Evolutionary conservation across 495 filamentous ascomycete genomes (phyloP), one percentile per base, ranked within the genome.

Genomic region (Podospora sp.): DNA sequence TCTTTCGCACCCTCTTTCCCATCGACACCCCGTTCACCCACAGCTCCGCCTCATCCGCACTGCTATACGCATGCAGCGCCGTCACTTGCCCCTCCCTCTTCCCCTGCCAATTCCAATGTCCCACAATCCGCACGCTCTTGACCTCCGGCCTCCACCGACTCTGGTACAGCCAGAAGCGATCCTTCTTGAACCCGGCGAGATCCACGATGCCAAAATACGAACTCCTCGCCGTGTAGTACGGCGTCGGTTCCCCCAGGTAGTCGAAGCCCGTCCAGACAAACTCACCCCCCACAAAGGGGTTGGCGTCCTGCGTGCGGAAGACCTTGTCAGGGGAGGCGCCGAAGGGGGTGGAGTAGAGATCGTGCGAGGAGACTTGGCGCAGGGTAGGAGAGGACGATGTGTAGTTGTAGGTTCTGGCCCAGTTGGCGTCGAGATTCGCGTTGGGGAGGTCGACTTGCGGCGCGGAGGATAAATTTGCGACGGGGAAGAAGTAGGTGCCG

Each of bases 221-320:
- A 62, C 81, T 84, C 6, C 82, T 77, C 6, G 80, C 70, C 1
- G 66, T 63, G 63, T 78, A 71, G 65, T 76, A 83, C 0, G 82
- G 83, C 24, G 81, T 80, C 1, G 83, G 82, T 72, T 85, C 83
- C 50, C 83, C 82, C 9, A 84, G 66, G 59, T 84, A 85, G 60
- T 84, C 82, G 64, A 72, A 84, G 0, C 83, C 83, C 0, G 81
- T 80, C 83, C 82, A 85, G 2, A 85, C 83, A 57, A 83, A 85
- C 72, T 83, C 83, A 0, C 83, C 83, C 0, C 76, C 79, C 11
- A 78, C 81, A 55, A 75, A 84, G 12, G 74, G 51, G 72, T 79
- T 71, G 20, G 71, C 57, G 7, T 84, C 83, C 57, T 85, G 83
- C 70, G 66, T 65, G 2, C 24, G 67, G 59, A 85, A 85, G 0